Evolutionary conservation across 257 asterid species (phyloP).

Genomic region (Jacaranda mimosifolia): DNA sequence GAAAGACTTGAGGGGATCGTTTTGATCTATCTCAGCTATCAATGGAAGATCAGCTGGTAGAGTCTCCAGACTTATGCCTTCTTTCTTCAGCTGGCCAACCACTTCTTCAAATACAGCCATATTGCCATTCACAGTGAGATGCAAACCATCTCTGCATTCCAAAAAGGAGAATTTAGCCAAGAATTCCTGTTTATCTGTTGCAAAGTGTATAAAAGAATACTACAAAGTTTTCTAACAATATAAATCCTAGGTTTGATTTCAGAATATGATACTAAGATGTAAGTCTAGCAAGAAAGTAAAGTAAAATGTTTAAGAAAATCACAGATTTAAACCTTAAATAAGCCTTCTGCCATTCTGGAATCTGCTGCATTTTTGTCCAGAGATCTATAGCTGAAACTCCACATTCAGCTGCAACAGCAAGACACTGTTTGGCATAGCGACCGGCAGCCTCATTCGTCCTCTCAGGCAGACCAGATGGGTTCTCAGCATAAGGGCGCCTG

Average conservation of each 20-base stretch:
- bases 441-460: constrained; percentile 77
- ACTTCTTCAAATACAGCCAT: constrained; percentile 58
- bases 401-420: constrained; percentile 63
- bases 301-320: too few relatives aligned
- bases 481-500: constrained; percentile 51
- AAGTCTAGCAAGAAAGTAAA: not conserved
- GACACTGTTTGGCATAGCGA: constrained; percentile 61
- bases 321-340: constrained; percentile 46
- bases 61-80: constrained; percentile 50
- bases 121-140: constrained; percentile 55
- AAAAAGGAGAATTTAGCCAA: not conserved
- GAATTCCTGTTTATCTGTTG: not conserved
- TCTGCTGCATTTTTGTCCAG: constrained; percentile 77
- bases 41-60: constrained; percentile 57
- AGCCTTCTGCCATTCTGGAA: constrained; percentile 59
- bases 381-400: constrained; percentile 57
- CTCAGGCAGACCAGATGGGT: constrained; percentile 56
- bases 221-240: too few relatives aligned
- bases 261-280: too few relatives aligned
- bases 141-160: constrained; percentile 72
- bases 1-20: constrained; percentile 64
- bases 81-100: constrained; percentile 45
- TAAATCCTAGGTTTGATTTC: too few relatives aligned
- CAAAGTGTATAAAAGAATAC: not conserved
- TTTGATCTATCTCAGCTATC: constrained; percentile 48